phyloP scores from a whole-genome alignment of 148 eudicot genomes.

The Linanthus parryae region DNA sequence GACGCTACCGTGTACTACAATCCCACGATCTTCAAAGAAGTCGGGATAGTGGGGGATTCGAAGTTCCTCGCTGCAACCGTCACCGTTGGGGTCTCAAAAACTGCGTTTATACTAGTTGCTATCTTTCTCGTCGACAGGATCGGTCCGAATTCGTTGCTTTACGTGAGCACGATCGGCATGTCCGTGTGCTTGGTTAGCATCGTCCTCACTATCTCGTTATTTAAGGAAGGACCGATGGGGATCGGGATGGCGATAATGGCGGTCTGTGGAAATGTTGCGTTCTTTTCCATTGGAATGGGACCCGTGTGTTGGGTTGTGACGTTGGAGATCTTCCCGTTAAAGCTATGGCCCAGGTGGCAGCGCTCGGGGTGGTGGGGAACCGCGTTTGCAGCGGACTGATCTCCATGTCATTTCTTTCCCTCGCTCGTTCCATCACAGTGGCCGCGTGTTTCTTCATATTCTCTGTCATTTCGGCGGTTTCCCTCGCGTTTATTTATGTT shows the following conservation, averaged over 20 bases:
- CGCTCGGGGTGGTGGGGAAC: constrained; percentile 9
- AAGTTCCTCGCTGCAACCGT: constrained; percentile 9
- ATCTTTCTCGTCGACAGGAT: neutral
- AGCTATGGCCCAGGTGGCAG: constrained; percentile 9
- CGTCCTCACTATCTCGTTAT: neutral
- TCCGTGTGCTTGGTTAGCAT: neutral
- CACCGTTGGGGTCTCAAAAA: neutral
- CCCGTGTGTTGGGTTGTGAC: constrained; percentile 11
- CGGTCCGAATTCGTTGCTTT: neutral
- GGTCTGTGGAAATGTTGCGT: neutral
- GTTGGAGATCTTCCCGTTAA: constrained; percentile 10
- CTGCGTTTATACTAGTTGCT: neutral
- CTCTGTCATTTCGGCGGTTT: constrained; percentile 20
- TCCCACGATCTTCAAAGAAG: constrained; percentile 12
- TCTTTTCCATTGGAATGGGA: constrained; percentile 12
- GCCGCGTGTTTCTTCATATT: constrained; percentile 33
- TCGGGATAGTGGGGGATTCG: constrained; percentile 11
- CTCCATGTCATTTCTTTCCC: constrained; percentile 9
- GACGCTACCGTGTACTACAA: constrained; percentile 8
- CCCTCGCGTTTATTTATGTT: constrained; percentile 29
- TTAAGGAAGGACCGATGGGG: neutral
- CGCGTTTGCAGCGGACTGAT: constrained; percentile 7
- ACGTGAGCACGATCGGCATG: neutral
- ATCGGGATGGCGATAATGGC: neutral
- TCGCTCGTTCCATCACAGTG: constrained; percentile 23